Evolutionary conservation across 169 alveolate species (phyloP).

Genomic region (Cryptosporidium ubiquitum): DNA sequence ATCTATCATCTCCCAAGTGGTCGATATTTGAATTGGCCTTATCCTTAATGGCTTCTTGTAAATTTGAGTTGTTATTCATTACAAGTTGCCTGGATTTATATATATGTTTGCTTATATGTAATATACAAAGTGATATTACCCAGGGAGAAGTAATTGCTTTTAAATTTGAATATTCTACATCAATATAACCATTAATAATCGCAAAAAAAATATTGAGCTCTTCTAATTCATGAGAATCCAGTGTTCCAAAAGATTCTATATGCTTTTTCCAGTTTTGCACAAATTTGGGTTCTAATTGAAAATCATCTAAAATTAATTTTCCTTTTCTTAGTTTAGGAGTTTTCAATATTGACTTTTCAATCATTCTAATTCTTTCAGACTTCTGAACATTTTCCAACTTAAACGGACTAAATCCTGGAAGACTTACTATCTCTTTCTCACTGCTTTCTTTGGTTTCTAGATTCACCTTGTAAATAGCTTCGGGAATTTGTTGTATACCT

Average conservation of each 20-base stretch:
- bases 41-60: constrained; percentile 34
- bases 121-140: constrained; percentile 27
- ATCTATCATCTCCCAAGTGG: constrained; percentile 47
- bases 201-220: constrained; percentile 76
- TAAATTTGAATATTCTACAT: constrained; percentile 73
- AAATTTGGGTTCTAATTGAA: constrained; percentile 2
- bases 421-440: not conserved
- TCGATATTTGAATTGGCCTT: constrained; percentile 35
- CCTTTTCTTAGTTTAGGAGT: not conserved
- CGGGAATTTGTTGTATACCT: constrained; percentile 23
- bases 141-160: constrained; percentile 42
- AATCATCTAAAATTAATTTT: not conserved
- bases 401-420: constrained; percentile 48
- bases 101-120: constrained; percentile 54
- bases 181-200: constrained; percentile 76
- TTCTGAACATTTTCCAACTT: not conserved
- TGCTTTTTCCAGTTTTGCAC: constrained; percentile 37
- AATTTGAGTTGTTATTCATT: constrained; percentile 4
- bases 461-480: not conserved
- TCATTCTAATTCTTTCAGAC: constrained; percentile 17
- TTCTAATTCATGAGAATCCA: not conserved
- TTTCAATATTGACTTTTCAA: not conserved
- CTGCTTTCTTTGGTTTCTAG: not conserved
- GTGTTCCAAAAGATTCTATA: not conserved
- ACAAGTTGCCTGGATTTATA: constrained; percentile 38